A percentile compares a stretch with the other conserved stretches of the same genome.
Evolutionary conservation across 768 basidiomycete species (phyloP).

Genomic region (Kwoniella sp.): DNA sequence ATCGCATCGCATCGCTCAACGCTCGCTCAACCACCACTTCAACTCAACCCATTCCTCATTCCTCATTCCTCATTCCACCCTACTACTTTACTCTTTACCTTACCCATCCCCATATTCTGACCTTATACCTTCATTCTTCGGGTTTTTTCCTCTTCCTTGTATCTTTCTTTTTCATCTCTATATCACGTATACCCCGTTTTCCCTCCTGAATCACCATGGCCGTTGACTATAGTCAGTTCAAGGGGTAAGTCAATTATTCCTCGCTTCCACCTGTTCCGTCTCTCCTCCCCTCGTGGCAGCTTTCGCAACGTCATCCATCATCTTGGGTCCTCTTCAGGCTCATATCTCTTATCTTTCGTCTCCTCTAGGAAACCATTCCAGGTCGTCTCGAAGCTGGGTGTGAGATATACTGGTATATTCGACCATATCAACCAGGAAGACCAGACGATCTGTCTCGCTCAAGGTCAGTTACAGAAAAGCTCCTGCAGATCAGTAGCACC

Average conservation of each 20-base stretch:
- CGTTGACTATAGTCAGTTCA: slow-evolving; percentile 46
- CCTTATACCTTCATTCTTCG: slow-evolving; percentile 10
- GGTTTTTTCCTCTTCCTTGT: background rate
- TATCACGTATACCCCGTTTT: background rate
- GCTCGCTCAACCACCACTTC: no score
- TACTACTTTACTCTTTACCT: background rate
- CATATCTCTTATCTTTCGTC: background rate
- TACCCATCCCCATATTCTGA: background rate
- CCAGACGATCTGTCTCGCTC: slow-evolving; percentile 48
- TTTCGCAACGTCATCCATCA: background rate
- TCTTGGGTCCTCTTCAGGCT: background rate
- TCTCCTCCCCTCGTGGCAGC: background rate
- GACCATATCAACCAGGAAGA: slow-evolving; percentile 49
- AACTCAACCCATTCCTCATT: background rate
- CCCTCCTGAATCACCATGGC: slow-evolving; percentile 22
- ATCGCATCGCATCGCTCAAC: no score
- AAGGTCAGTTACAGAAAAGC: slow-evolving; percentile 44
- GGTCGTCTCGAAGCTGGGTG: slow-evolving; percentile 50
- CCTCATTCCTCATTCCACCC: background rate
- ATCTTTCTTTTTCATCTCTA: background rate
- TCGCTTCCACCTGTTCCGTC: background rate
- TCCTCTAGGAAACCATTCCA: slow-evolving; percentile 45
- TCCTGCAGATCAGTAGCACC: no score
- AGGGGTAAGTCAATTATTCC: slow-evolving; percentile 35
- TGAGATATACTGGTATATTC: slow-evolving; percentile 52